Percentiles rank a stretch among this genome's conserved stretches.
These are phyloP conservation scores for Skeletonema potamos DNA, from an alignment of 108 stramenopile species.

Conservation along the genomic window DNA sequence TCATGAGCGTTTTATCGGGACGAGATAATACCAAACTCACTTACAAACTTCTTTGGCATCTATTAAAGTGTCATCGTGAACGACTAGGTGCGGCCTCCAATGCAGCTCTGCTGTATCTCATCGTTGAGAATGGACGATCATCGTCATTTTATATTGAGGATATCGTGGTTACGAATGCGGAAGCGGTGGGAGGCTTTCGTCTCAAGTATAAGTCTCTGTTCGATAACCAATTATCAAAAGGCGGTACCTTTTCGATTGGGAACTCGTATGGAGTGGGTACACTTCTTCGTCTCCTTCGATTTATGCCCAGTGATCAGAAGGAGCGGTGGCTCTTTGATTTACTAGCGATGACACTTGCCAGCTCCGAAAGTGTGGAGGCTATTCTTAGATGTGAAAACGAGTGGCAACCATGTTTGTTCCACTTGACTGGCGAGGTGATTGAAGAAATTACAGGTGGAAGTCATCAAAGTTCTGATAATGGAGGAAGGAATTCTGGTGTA, in stretches of 20 bases:
- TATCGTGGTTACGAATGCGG: constrained; percentile 32
- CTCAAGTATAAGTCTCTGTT: constrained; percentile 18
- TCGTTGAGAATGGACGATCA: constrained; percentile 49
- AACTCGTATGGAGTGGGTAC: constrained; percentile 53
- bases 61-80: constrained; percentile 70
- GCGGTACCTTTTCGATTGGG: constrained; percentile 31
- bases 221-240: constrained; percentile 7
- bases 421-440: constrained; percentile 68
- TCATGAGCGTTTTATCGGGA: constrained; percentile 31
- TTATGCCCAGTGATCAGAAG: constrained; percentile 53
- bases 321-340: constrained; percentile 73
- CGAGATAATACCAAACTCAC: constrained; percentile 62
- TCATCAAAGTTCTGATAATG: background rate
- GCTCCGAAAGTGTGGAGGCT: constrained; percentile 32
- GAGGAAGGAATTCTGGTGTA: constrained; percentile 6
- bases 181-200: constrained; percentile 27
- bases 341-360: constrained; percentile 42
- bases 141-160: constrained; percentile 36
- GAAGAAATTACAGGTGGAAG: constrained; percentile 55
- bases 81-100: constrained; percentile 50
- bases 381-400: constrained; percentile 53
- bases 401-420: constrained; percentile 82
- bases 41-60: constrained; percentile 80
- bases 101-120: constrained; percentile 54
- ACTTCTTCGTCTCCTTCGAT: constrained; percentile 72